phyloP scores from a whole-genome alignment of 2,329 filamentous ascomycete species.

The Aspergillus amoenus region DNA sequence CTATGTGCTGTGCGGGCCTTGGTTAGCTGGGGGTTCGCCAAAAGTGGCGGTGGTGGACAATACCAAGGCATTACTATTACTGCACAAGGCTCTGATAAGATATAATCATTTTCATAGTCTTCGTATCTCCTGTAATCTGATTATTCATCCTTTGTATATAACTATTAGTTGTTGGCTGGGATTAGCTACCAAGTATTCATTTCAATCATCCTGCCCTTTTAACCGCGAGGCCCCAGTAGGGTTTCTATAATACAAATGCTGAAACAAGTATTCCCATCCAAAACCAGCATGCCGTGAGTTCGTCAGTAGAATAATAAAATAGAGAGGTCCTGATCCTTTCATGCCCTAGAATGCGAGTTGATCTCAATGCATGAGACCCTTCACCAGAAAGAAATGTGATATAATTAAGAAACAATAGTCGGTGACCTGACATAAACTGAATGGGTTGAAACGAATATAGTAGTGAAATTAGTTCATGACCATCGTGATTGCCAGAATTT shows the following conservation, averaged over 20 bases:
- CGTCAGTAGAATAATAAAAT: neutral
- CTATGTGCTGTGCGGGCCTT: too few species aligned
- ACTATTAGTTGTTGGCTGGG: too few species aligned
- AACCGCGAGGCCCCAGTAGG: neutral
- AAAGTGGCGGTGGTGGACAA: too few species aligned
- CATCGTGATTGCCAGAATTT: slow-evolving; percentile 44
- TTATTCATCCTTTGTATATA: too few species aligned
- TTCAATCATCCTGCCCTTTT: neutral
- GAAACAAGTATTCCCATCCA: neutral
- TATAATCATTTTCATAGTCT: too few species aligned
- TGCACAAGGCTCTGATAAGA: too few species aligned
- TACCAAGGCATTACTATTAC: too few species aligned
- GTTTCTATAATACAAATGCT: slow-evolving; percentile 5
- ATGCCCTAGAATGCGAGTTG: slow-evolving; percentile 7
- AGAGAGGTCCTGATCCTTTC: slow-evolving; percentile 1
- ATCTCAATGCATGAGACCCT: neutral
- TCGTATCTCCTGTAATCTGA: too few species aligned
- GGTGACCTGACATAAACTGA: neutral
- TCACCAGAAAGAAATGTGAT: neutral
- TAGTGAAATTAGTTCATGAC: neutral
- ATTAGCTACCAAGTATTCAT: neutral
- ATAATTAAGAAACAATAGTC: neutral
- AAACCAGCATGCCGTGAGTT: neutral
- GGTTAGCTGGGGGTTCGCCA: too few species aligned
- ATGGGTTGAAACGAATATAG: neutral